A percentile compares a stretch with the other conserved stretches of the same genome.
phyloP scores from a whole-genome alignment of 768 basidiomycete species.

The Auricularia cornea region DNA sequence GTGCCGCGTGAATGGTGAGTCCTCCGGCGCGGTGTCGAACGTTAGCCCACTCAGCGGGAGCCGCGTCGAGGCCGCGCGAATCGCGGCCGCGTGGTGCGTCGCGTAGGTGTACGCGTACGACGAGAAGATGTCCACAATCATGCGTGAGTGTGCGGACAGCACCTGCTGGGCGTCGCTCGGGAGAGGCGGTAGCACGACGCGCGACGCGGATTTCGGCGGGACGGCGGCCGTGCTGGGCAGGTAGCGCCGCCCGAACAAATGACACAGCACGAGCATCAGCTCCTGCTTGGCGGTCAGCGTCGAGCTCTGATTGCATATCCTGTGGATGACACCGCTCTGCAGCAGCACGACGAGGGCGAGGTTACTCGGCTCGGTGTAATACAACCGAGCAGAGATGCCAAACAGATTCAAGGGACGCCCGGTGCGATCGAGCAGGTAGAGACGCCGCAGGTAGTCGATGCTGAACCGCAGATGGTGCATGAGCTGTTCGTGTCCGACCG shows the following conservation, averaged over 20 bases:
- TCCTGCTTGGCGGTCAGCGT: conserved; percentile 36
- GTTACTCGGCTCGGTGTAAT: conserved; percentile 62
- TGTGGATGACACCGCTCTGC: conserved; percentile 49
- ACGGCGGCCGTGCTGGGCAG: conserved; percentile 38
- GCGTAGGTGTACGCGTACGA: conserved; percentile 47
- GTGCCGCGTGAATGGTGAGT: conserved; percentile 26
- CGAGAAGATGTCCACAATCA: conserved; percentile 46
- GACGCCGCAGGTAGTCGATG: conserved; percentile 60
- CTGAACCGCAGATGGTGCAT: conserved; percentile 61
- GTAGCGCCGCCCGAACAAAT: conserved; percentile 57
- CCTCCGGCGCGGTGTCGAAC: conserved; percentile 13
- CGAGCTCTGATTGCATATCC: conserved; percentile 38
- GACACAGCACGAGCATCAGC: conserved; percentile 49
- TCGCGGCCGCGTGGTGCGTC: conserved; percentile 25
- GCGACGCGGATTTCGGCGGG: conserved; percentile 42
- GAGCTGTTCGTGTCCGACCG: conserved; percentile 46
- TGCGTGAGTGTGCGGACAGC: conserved; percentile 38
- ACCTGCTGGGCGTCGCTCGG: conserved; percentile 31
- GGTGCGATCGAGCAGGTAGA: conserved; percentile 40
- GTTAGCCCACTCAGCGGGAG: conserved; percentile 41
- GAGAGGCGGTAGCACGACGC: conserved; percentile 47
- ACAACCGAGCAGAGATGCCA: conserved; percentile 38
- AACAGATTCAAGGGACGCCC: conserved; percentile 55
- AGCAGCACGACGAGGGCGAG: conserved; percentile 54
- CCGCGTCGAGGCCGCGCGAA: conserved; percentile 32